Base-by-base conservation (phyloP, 805 yeast species). In the Metschnikowia chrysomelidarum region DNA sequence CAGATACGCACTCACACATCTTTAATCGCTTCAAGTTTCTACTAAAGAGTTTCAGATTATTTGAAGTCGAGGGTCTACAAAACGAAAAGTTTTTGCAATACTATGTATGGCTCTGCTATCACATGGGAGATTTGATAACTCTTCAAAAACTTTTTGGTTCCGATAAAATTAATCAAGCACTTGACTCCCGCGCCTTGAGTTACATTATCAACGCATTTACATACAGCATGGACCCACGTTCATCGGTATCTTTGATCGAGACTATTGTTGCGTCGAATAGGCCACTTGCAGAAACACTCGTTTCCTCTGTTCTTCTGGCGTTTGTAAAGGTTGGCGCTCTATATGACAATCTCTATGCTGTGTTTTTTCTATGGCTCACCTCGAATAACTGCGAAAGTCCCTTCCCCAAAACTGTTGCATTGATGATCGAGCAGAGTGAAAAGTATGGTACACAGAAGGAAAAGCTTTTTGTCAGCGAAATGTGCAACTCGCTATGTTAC, bases 81-180 rank as follows among this genome's bases (percentile, higher is more conserved):
- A 26, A 48, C 18, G 43, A 41, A n/a, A 30, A 38, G 11, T 52
- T 57, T 20, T 46, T 51, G 24, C 58, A 56, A 25, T 44, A 49
- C 24, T 56, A 53, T 27, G 59, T 62, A 7, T 62, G 65, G 61
- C 39, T 62, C 12, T 54, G 65, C 30, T 67, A 60, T 43, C 68
- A 67, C 45, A 47, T 46, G 46, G 59, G 62, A 28, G 64, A 67
- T 30, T 17, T 58, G 10, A 45, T 49, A 12, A 42, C 51, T 17
- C 32, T 60, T 13, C 55, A 55, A 27, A 34, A 40, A 16, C 38
- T 57, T 14, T 37, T 54, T 7, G 45, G 52, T 27, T 31, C 39
- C 8, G 58, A 60, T 38, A 43, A 56, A 16, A 42, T 46, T 28
- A 32, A 36, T n/a, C 31, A 48, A 5, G 38, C 21, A 9, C 49